These are phyloP conservation scores for Gossypium anomalum DNA, from an alignment of 345 rosid species.

Conservation along the genomic window DNA sequence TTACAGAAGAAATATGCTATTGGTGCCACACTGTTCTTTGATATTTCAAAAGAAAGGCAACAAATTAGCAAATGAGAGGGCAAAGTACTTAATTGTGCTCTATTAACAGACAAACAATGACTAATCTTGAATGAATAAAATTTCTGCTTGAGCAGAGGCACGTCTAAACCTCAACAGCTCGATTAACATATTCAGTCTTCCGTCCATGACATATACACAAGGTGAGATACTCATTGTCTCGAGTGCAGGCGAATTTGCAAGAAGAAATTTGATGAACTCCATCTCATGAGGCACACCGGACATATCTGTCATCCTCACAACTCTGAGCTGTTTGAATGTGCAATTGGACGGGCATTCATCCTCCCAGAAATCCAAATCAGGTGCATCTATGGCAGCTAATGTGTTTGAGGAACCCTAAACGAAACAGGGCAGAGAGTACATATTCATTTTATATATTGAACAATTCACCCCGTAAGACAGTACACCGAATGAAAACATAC, in stretches of 20 bases:
- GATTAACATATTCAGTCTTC: constrained; percentile 58
- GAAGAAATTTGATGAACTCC: constrained; percentile 73
- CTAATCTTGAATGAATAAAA: constrained; percentile 58
- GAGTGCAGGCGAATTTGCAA: constrained; percentile 59
- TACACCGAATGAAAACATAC: not conserved
- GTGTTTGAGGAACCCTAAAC: constrained; percentile 61
- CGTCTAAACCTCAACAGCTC: constrained; percentile 66
- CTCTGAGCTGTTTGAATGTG: constrained; percentile 47
- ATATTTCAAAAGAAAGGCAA: not conserved
- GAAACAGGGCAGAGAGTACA: not conserved
- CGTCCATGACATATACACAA: constrained; percentile 44
- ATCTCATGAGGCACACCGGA: constrained; percentile 74
- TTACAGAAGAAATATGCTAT: not conserved
- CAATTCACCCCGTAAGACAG: not conserved
- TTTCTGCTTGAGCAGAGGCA: constrained; percentile 68
- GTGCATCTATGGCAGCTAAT: constrained; percentile 44
- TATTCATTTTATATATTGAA: not conserved
- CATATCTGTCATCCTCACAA: constrained; percentile 65
- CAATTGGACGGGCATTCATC: constrained; percentile 49
- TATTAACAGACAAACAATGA: not conserved
- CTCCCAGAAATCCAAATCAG: constrained; percentile 53
- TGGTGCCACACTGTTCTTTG: not conserved
- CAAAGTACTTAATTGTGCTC: not conserved
- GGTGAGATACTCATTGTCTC: constrained; percentile 58
- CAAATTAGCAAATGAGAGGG: not conserved